Evolutionary conservation across 1,139 yeast genomes (phyloP).

Genomic region (Debaryomycetaceae sp.): DNA sequence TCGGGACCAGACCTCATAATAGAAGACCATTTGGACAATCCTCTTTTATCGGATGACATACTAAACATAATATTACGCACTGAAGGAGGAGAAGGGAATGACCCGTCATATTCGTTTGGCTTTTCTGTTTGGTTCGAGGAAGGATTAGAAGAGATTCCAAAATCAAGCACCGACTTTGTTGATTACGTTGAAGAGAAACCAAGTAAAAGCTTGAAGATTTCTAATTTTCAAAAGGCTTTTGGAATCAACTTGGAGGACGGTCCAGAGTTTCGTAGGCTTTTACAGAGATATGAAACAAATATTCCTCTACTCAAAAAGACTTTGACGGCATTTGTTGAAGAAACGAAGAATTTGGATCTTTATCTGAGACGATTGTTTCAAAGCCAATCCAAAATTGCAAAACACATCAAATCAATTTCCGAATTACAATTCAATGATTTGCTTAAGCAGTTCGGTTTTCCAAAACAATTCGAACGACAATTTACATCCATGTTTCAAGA

Average conservation of each 20-base stretch:
- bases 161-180: background rate
- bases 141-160: background rate
- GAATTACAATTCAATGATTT: constrained; percentile 20
- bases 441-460: constrained; percentile 20
- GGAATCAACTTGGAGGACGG: constrained; percentile 59
- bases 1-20: too few relatives aligned
- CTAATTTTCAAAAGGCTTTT: constrained; percentile 28
- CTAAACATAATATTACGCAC: background rate
- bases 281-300: constrained; percentile 51
- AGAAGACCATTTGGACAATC: background rate
- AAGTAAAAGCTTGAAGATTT: constrained; percentile 4
- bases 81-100: constrained; percentile 2
- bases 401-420: constrained; percentile 18
- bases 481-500: constrained; percentile 27
- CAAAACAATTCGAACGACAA: constrained; percentile 16
- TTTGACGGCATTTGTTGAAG: constrained; percentile 32
- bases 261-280: constrained; percentile 63
- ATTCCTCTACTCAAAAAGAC: constrained; percentile 47
- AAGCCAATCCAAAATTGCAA: constrained; percentile 22
- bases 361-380: constrained; percentile 15
- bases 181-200: background rate
- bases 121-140: background rate
- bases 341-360: constrained; percentile 28
- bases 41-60: background rate
- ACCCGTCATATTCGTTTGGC: constrained; percentile 1